Base-by-base conservation (phyloP, 2,329 filamentous ascomycete species). In the Cercospora sesami region DNA sequence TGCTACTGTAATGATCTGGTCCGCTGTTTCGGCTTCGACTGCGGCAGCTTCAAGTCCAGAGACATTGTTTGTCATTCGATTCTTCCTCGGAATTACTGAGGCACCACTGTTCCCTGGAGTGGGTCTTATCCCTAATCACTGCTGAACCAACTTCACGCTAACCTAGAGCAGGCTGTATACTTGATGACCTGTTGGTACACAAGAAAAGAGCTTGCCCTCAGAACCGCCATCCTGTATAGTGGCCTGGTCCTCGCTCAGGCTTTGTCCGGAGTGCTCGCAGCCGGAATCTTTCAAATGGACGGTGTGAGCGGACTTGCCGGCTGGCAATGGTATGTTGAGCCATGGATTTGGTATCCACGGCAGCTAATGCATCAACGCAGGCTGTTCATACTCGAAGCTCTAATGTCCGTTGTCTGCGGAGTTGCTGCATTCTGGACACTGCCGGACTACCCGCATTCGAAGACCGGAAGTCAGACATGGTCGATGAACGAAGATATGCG, bases 171-270 rank as follows among this genome's bases (percentile, higher is more conserved):
- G 39, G 59, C 36, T 45, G 77, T 81, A 28, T 83, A 80, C 69
- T 77, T 80, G 21, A 76, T 83, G 14, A 77, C 75, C 14, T 78
- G 76, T 5, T 83, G 80, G 78, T 83, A 83, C 70, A 80, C 75
- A 2, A 77, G 77, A 53, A 57, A 64, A 12, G 78, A 82, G 68
- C 75, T 81, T 16, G 78, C 76, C 2, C 77, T 77, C 53, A 75
- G 80, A 6, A 74, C 79, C 3, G 78, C 78, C 1, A 74, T 74
- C 12, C 73, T 81, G 4, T 81, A 78, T 68, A 33, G 45, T 3
- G 65, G 42, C 16, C 74, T 77, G 36, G 73, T 75, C 64, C 65
- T 81, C 4, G 76, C 76, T 10, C 77, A 75, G 51, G 69, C 71
- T 5, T 65, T 72, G 23, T 64, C 64, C 1, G 68, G 68, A 5